Evolutionary conservation across 108 stramenopile genomes (phyloP), one percentile per base, ranked within the genome.

Genomic region (Cylindrotheca fusiformis): DNA sequence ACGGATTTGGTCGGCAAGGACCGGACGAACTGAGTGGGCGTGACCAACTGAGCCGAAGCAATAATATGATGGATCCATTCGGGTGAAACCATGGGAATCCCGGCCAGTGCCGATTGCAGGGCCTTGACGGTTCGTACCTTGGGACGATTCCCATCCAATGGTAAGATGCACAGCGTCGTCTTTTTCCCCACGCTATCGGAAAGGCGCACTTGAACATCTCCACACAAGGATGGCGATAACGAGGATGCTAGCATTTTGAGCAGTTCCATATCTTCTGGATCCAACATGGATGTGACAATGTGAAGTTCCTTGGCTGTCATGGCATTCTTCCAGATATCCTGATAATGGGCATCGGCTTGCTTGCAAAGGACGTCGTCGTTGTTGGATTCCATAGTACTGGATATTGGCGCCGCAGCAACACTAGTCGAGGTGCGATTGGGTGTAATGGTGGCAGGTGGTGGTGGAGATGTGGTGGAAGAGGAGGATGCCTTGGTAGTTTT

Each of bases 1-100:
- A 47, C 29, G 20, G 62, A 28, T 48, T 76, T 77, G 31, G 68
- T 76, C 0, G 84, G 84, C 49, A 85, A 30, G 10, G 77, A 63
- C n/a, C 71, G 78, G 60, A 81, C 68, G 30, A 65, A 60, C 55
- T 59, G 2, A 30, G 17, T 20, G 54, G 54, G 12, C 2, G 25
- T n/a, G 52, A 23, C 1, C 6, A 41, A 41, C 36, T 41, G 6
- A 6, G 6, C 14, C 36, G 6, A 14, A 41, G 6, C 36, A 6
- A 10, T 41, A 6, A 31, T 0, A 74, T 57, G 0, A 81, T 28
- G 12, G 47, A 87, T 63, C 92, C 92, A 93, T 30, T 46, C 46
- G n/a, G 77, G 78, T 23, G 84, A 65, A 8, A 93, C 82, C 44
- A 93, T 75, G 8, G 88, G 88, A 45, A 93, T 69, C 2, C 92